Conservation (phyloP, 106 monocot species). For the Acanthochlamys bracteata region DNA sequence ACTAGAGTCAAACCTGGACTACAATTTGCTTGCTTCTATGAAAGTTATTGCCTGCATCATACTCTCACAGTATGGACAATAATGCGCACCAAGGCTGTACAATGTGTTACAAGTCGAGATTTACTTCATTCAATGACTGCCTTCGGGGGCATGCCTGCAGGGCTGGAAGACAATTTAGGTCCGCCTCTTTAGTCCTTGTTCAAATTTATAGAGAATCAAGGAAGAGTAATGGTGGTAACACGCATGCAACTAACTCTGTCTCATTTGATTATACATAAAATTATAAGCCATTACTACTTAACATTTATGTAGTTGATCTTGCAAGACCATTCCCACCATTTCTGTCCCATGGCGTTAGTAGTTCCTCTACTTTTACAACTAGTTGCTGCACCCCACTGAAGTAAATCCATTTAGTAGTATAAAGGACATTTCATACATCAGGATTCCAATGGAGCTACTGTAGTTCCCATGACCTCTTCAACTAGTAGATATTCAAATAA, state of each 20-base stretch:
- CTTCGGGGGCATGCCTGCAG: constrained; percentile 56
- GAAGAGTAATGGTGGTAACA: background rate
- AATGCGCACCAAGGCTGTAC: background rate
- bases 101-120: background rate
- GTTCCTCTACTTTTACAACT: constrained; percentile 32
- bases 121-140: constrained; percentile 20
- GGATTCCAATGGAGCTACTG: constrained; percentile 64
- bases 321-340: constrained; percentile 84
- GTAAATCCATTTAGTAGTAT: constrained; percentile 50
- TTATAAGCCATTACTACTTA: constrained; percentile 2
- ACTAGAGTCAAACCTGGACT: constrained; percentile 36
- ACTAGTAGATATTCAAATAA: background rate
- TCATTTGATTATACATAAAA: background rate
- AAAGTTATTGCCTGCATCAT: constrained; percentile 65
- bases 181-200: constrained; percentile 3
- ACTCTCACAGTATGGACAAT: background rate
- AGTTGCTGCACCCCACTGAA: constrained; percentile 30
- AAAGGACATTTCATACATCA: constrained; percentile 31
- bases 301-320: constrained; percentile 57
- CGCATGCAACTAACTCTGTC: background rate
- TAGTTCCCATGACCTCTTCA: constrained; percentile 47
- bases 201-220: background rate
- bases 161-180: constrained; percentile 41
- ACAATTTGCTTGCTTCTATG: constrained; percentile 46
- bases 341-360: constrained; percentile 48